A percentile compares a stretch with the other conserved stretches of the same genome.
Evolutionary conservation across 306 rosid genomes (phyloP).

Genomic region (Lathyrus aphaca): DNA sequence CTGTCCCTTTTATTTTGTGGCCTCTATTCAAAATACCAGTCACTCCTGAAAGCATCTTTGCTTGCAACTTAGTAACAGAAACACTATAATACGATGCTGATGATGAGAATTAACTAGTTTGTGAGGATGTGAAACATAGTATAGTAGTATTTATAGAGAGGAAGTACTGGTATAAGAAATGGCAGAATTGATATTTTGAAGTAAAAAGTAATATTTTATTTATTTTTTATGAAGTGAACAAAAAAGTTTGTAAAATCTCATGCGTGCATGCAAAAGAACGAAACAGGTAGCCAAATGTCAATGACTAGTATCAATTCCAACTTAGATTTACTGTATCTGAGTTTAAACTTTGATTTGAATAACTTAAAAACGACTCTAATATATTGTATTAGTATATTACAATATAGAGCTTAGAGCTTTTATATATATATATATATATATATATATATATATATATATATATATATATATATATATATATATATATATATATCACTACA

Average conservation of each 20-base stretch:
- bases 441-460: too few relatives aligned
- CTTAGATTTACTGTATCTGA: too few relatives aligned
- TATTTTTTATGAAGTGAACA: background rate
- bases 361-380: too few relatives aligned
- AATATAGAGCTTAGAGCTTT: too few relatives aligned
- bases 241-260: background rate
- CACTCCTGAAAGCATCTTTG: constrained; percentile 42
- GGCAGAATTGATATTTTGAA: background rate
- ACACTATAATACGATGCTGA: background rate
- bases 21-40: constrained; percentile 21
- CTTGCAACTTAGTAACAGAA: background rate
- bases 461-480: too few relatives aligned
- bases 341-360: too few relatives aligned
- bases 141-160: constrained; percentile 32
- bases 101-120: background rate
- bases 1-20: constrained; percentile 41
- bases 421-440: too few relatives aligned
- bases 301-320: too few relatives aligned
- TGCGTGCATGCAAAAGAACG: constrained; percentile 11
- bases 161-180: background rate
- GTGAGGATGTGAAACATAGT: background rate
- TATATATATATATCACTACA: too few relatives aligned
- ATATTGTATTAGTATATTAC: too few relatives aligned
- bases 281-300: background rate
- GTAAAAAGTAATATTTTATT: background rate